phyloP scores from a whole-genome alignment of 2,329 filamentous ascomycete species.

The Claviceps pusilla region DNA sequence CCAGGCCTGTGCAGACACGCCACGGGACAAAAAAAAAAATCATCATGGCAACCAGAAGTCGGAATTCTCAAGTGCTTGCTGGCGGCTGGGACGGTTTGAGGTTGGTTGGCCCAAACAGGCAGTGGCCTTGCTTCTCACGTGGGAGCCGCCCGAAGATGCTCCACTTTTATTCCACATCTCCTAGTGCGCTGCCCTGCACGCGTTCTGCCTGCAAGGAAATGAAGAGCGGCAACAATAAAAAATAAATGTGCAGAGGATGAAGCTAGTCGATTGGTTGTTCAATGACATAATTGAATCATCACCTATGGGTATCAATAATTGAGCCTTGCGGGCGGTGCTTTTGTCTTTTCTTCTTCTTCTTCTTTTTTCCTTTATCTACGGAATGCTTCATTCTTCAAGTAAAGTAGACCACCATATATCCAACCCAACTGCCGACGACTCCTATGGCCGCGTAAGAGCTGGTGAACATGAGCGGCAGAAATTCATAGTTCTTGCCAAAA shows the following conservation, averaged over 20 bases:
- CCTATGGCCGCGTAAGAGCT: slow-evolving; percentile 88
- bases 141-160: slow-evolving; percentile 12
- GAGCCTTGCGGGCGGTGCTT: neutral
- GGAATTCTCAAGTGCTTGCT: neutral
- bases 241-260: neutral
- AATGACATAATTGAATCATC: neutral
- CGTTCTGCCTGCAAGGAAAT: neutral
- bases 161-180: slow-evolving; percentile 1
- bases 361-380: neutral
- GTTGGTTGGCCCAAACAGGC: slow-evolving; percentile 10
- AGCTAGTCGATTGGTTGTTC: neutral
- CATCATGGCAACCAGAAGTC: neutral
- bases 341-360: neutral
- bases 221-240: neutral
- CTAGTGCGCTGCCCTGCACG: neutral
- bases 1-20: neutral
- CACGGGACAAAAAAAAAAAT: neutral
- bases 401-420: slow-evolving; percentile 88
- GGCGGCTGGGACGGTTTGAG: neutral
- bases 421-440: slow-evolving; percentile 90
- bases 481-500: slow-evolving; percentile 73
- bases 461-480: slow-evolving; percentile 91
- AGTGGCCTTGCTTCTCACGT: slow-evolving; percentile 18
- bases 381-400: slow-evolving; percentile 18
- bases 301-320: neutral